A percentile compares a stretch with the other conserved stretches of the same genome.
phyloP scores from a whole-genome alignment of 805 yeast species.

The Spathaspora arborariae region DNA sequence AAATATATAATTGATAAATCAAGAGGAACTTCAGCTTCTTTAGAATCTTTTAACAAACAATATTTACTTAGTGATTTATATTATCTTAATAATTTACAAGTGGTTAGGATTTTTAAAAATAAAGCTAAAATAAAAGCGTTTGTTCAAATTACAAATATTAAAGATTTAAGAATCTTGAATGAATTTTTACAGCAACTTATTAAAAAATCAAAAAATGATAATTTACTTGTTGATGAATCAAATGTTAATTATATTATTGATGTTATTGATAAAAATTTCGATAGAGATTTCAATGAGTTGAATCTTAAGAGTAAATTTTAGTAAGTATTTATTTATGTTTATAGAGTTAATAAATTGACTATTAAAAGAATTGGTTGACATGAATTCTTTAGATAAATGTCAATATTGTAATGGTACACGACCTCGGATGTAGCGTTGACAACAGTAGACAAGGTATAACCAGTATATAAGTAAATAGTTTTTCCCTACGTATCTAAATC shows the following conservation, averaged over 20 bases:
- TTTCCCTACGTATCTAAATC: too few relatives aligned
- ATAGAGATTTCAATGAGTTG: slow-evolving; percentile 10
- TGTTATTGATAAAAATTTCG: slow-evolving; percentile 27
- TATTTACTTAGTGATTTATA: slow-evolving; percentile 37
- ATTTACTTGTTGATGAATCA: slow-evolving; percentile 14
- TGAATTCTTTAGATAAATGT: too few relatives aligned
- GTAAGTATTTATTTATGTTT: background rate
- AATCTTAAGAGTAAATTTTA: slow-evolving; percentile 12
- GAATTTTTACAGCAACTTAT: slow-evolving; percentile 21
- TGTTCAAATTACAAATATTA: slow-evolving; percentile 26
- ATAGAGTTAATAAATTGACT: background rate
- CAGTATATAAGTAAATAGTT: too few relatives aligned
- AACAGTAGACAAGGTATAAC: too few relatives aligned
- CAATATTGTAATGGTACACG: too few relatives aligned
- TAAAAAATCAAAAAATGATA: slow-evolving; percentile 5
- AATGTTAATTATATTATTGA: slow-evolving; percentile 30
- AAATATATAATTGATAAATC: slow-evolving; percentile 21
- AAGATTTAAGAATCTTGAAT: slow-evolving; percentile 24
- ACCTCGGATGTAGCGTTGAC: too few relatives aligned
- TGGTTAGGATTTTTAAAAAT: slow-evolving; percentile 37
- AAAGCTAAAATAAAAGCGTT: slow-evolving; percentile 39
- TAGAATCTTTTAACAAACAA: slow-evolving; percentile 40
- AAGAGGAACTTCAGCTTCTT: slow-evolving; percentile 18
- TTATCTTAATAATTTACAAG: slow-evolving; percentile 31
- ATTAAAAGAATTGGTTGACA: too few relatives aligned